Percentiles rank a stretch among this genome's conserved stretches.
These are phyloP conservation scores for Saccharomyces jurei DNA, from an alignment of 805 yeast genomes.

Conservation along the genomic window DNA sequence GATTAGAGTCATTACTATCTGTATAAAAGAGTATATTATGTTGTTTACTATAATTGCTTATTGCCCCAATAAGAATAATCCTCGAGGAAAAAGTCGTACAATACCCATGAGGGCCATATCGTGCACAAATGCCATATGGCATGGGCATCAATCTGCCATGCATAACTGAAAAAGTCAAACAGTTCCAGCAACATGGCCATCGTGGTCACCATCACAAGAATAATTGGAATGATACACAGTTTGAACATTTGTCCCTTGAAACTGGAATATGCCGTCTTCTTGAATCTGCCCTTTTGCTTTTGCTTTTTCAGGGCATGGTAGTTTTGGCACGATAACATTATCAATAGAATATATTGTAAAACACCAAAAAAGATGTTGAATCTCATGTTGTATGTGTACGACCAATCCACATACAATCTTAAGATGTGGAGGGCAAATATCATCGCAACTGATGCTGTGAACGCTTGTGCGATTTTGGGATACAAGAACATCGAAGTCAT, in stretches of 20 bases:
- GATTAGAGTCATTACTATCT: neutral
- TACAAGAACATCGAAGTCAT: constrained; percentile 48
- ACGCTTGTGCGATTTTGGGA: constrained; percentile 27
- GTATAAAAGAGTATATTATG: neutral
- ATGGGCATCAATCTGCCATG: constrained; percentile 77
- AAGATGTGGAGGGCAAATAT: constrained; percentile 59
- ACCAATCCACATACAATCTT: constrained; percentile 66
- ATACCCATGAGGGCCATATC: constrained; percentile 64
- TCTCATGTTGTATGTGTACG: constrained; percentile 88
- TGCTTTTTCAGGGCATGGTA: constrained; percentile 15
- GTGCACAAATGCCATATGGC: constrained; percentile 91
- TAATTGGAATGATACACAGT: constrained; percentile 40
- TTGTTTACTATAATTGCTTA: neutral
- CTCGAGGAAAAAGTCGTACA: constrained; percentile 54
- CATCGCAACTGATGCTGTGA: constrained; percentile 36
- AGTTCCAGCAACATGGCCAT: constrained; percentile 84
- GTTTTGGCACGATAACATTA: constrained; percentile 28
- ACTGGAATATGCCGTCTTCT: constrained; percentile 5
- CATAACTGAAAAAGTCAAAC: constrained; percentile 76
- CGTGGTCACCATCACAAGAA: constrained; percentile 44
- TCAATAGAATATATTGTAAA: constrained; percentile 49
- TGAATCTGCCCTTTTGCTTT: constrained; percentile 1
- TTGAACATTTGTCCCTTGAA: constrained; percentile 7
- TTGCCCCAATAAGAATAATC: constrained; percentile 29
- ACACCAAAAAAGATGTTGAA: constrained; percentile 78